Base-by-base conservation (phyloP, 179 eudicot genomes). In the Spergularia azorica region DNA sequence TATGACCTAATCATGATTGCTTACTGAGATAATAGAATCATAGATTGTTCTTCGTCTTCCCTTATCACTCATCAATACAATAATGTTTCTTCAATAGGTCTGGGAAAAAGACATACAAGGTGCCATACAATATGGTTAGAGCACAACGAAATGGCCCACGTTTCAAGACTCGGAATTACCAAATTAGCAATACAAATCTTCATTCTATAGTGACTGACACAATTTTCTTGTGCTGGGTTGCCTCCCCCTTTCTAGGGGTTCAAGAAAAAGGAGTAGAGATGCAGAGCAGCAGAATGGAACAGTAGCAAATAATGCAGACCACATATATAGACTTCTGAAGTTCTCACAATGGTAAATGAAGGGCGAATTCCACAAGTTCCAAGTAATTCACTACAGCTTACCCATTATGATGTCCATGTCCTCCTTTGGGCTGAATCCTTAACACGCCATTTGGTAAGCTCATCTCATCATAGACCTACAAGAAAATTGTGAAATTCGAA, bases 351-450 rank as follows among this genome's bases (percentile, higher is more conserved):
- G 21, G 65, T 20, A 61, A 61, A 20, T n/a, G 6, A 18, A 39
- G 26, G 26, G 48, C 57, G 13, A 38, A 18, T 1, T 70, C 52
- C 52, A 18, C 17, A 70, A 54, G 17, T 70, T 70, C 60, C 26
- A 1, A 14, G 46, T 54, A 9, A 8, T 7, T 52, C 61, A 52
- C 21, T 2, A 0, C 11, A 69, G 14, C 83, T 79, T 91, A 95
- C 99, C 99, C 98, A 16, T 92, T 95, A 79, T 95, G 97, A 83
- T 95, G 88, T 46, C 97, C 97, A 83, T 91, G 96, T 76, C 99
- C 98, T 85, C 90, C 99, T 92, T 88, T 95, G 0, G 89, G 99
- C 85, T 93, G 98, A 88, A 95, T 86, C 86, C 96, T 93, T 77
- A 95, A 78, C 76, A 95, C 92, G 15, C 99, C 99, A 81, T 95